Percentiles rank a stretch among this genome's conserved stretches.
Conservation (phyloP, 73 alveolate genomes). For the Symbiodinium natans region DNA sequence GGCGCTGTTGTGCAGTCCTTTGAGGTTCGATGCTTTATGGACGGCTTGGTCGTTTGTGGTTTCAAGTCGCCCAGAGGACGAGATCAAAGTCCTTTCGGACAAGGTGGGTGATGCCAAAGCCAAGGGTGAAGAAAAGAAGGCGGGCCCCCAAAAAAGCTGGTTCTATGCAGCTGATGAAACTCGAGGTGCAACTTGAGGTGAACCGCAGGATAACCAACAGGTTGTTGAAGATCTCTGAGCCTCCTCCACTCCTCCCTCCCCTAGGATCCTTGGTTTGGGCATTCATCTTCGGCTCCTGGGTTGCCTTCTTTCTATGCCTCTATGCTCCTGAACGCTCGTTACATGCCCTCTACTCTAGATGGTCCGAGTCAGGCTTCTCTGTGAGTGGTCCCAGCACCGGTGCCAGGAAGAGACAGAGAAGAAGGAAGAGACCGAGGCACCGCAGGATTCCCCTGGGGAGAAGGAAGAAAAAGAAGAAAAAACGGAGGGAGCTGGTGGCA, state of each 20-base stretch:
- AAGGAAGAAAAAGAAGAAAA: background rate
- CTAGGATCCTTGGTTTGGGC: no score
- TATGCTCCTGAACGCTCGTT: background rate
- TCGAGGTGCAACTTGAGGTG: background rate
- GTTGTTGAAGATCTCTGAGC: no score
- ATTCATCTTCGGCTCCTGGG: no score
- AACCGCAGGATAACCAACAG: no score
- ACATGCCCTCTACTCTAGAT: no score
- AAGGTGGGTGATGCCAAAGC: slow-evolving; percentile 89
- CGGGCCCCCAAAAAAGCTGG: no score
- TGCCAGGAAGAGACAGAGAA: background rate
- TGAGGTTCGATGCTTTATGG: background rate
- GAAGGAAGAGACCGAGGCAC: slow-evolving; percentile 22
- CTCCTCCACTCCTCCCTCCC: no score
- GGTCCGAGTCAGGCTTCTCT: no score
- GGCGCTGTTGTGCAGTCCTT: background rate
- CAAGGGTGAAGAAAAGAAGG: slow-evolving; percentile 37
- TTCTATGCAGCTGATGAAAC: background rate
- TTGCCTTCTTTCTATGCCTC: background rate
- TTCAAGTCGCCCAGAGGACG: slow-evolving; percentile 22
- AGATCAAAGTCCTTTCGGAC: slow-evolving; percentile 73
- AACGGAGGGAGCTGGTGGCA: background rate
- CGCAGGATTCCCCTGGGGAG: background rate
- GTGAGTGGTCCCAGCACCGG: background rate
- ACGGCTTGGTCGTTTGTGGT: background rate